phyloP scores from a whole-genome alignment of 345 rosid genomes.

The Mercurialis annua region DNA sequence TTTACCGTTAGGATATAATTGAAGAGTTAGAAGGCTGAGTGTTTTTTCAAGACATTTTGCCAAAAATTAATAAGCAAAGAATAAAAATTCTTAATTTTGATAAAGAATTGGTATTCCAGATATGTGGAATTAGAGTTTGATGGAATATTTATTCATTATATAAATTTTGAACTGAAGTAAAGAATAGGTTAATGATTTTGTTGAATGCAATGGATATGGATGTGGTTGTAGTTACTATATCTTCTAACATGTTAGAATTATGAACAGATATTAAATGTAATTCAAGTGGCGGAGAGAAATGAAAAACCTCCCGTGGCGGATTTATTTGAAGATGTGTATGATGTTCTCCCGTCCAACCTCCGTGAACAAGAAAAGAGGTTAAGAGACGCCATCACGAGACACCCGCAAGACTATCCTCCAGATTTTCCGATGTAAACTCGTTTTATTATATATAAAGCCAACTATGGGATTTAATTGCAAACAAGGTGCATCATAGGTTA shows the following conservation, averaged over 20 bases:
- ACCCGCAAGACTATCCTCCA: slow-evolving; percentile 68
- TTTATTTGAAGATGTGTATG: slow-evolving; percentile 73
- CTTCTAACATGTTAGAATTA: neutral
- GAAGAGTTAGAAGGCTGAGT: no score
- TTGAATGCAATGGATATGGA: neutral
- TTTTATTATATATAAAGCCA: neutral
- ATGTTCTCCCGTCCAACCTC: slow-evolving; percentile 64
- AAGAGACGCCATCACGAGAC: slow-evolving; percentile 45
- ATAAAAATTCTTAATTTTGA: neutral
- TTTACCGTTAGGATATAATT: no score
- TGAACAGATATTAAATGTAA: slow-evolving; percentile 62
- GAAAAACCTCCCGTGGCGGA: slow-evolving; percentile 66
- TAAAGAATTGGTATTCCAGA: neutral
- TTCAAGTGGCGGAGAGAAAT: slow-evolving; percentile 66
- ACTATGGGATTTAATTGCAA: no score
- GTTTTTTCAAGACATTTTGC: no score
- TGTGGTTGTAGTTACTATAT: neutral
- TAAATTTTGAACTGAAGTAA: no score
- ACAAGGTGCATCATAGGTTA: no score
- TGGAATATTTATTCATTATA: neutral
- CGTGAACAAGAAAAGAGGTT: slow-evolving; percentile 60
- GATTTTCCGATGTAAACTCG: slow-evolving; percentile 52
- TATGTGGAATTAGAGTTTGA: neutral
- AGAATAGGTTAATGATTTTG: neutral
- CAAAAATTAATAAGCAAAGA: no score